A percentile compares a stretch with the other conserved stretches of the same genome.
These are phyloP conservation scores for Colletotrichum acutatum DNA, from an alignment of 2,329 filamentous ascomycete species.

Conservation along the genomic window DNA sequence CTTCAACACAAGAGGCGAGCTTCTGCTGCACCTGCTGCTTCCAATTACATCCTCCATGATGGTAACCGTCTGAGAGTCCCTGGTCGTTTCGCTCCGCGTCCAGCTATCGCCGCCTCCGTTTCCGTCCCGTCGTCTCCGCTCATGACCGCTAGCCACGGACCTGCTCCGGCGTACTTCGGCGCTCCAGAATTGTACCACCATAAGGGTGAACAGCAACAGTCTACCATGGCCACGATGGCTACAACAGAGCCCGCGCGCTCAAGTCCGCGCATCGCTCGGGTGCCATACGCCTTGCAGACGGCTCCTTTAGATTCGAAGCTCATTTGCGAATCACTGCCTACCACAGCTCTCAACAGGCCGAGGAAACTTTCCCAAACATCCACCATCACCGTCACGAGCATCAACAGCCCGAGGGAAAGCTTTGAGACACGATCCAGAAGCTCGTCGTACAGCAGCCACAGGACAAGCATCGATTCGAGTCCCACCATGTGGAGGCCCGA, in stretches of 20 bases:
- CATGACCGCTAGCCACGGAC: constrained; percentile 30
- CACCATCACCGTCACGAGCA: constrained; percentile 39
- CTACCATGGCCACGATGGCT: constrained; percentile 8
- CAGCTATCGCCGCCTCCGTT: constrained; percentile 11
- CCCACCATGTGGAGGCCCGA: constrained; percentile 41
- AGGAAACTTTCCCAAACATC: constrained; percentile 48
- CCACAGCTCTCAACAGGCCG: constrained; percentile 47
- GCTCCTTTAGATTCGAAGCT: constrained; percentile 38
- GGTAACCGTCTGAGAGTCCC: constrained; percentile 32
- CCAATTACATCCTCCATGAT: constrained; percentile 28
- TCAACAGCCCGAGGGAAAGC: constrained; percentile 45
- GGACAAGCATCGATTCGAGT: constrained; percentile 53
- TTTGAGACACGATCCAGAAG: constrained; percentile 41
- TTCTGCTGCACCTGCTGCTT: constrained; percentile 34
- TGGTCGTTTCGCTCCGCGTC: constrained; percentile 23
- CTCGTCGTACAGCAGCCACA: constrained; percentile 48
- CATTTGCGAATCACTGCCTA: constrained; percentile 35
- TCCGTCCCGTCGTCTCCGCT: constrained; percentile 12
- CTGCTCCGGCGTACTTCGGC: constrained; percentile 35
- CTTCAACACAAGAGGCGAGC: constrained; percentile 36
- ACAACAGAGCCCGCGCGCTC: background rate
- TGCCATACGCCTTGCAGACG: constrained; percentile 40
- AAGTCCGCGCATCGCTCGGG: constrained; percentile 13
- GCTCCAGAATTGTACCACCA: constrained; percentile 33
- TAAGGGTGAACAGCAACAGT: constrained; percentile 27